phyloP scores from a whole-genome alignment of 179 eudicot species.

The Gypsophila paniculata region DNA sequence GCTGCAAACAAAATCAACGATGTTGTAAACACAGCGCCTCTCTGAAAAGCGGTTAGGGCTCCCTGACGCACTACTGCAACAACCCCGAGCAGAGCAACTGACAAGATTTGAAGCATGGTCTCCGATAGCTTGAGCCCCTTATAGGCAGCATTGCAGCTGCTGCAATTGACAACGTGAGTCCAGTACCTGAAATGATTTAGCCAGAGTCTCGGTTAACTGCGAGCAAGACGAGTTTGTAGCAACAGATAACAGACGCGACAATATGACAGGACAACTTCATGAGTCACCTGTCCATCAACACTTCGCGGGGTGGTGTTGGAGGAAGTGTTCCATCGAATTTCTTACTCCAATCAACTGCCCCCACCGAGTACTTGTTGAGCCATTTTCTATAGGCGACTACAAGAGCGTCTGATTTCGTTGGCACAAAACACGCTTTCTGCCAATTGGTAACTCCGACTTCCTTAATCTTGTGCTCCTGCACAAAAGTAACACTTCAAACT shows the following conservation, averaged over 20 bases:
- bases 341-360: constrained; percentile 60
- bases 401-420: constrained; percentile 75
- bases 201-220: neutral
- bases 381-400: constrained; percentile 75
- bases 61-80: constrained; percentile 53
- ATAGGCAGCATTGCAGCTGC: constrained; percentile 63
- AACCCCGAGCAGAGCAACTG: constrained; percentile 48
- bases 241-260: neutral
- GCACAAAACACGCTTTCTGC: constrained; percentile 81
- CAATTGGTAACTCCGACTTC: constrained; percentile 64
- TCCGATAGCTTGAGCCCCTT: constrained; percentile 54
- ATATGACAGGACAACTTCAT: neutral
- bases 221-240: neutral
- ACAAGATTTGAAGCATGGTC: constrained; percentile 47
- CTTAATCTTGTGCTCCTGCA: constrained; percentile 63
- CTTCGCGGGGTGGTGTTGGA: constrained; percentile 76
- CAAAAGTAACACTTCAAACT: neutral
- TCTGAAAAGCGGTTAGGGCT: constrained; percentile 29
- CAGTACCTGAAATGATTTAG: constrained; percentile 53
- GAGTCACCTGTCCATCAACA: constrained; percentile 67
- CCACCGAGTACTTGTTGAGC: constrained; percentile 66
- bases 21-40: constrained; percentile 32
- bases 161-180: constrained; percentile 69
- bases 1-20: constrained; percentile 61
- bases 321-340: constrained; percentile 58